phyloP scores from a whole-genome alignment of 2,329 filamentous ascomycete genomes.

The Teratosphaeriaceae sp. region DNA sequence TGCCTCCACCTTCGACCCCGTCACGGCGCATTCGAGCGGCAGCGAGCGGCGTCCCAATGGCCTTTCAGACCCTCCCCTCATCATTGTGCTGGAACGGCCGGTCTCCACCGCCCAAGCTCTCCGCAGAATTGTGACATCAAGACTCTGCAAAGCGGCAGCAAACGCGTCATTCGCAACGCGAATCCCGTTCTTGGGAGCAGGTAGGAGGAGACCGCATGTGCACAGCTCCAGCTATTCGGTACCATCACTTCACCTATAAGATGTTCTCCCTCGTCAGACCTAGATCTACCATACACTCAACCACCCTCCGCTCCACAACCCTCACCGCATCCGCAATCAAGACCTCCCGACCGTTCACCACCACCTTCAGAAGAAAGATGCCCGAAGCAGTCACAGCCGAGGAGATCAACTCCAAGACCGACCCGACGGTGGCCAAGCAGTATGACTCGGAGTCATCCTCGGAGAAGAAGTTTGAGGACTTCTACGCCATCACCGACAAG shows the following conservation, averaged over 20 bases:
- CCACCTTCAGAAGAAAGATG: constrained; percentile 37
- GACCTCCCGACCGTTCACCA: constrained; percentile 1
- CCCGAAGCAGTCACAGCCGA: constrained; percentile 34
- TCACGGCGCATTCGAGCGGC: too few relatives aligned
- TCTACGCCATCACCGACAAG: constrained; percentile 41
- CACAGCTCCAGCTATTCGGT: too few relatives aligned
- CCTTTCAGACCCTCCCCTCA: not conserved
- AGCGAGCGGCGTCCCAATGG: not conserved
- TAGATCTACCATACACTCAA: too few relatives aligned
- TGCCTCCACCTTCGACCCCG: too few relatives aligned
- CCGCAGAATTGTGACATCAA: not conserved
- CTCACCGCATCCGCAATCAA: not conserved
- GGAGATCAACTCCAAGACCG: constrained; percentile 38
- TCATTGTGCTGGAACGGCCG: too few relatives aligned
- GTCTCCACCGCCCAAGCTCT: too few relatives aligned
- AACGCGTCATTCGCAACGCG: constrained; percentile 1
- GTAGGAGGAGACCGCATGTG: too few relatives aligned
- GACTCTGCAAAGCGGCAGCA: too few relatives aligned
- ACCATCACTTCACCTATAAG: too few relatives aligned
- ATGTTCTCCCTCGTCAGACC: not conserved
- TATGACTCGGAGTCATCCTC: constrained; percentile 39
- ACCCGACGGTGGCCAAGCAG: constrained; percentile 45
- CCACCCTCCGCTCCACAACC: not conserved
- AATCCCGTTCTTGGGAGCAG: too few relatives aligned
- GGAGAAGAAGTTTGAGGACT: constrained; percentile 40